Evolutionary conservation across 768 basidiomycete genomes (phyloP).

Genomic region (Scleroderma bovista): DNA sequence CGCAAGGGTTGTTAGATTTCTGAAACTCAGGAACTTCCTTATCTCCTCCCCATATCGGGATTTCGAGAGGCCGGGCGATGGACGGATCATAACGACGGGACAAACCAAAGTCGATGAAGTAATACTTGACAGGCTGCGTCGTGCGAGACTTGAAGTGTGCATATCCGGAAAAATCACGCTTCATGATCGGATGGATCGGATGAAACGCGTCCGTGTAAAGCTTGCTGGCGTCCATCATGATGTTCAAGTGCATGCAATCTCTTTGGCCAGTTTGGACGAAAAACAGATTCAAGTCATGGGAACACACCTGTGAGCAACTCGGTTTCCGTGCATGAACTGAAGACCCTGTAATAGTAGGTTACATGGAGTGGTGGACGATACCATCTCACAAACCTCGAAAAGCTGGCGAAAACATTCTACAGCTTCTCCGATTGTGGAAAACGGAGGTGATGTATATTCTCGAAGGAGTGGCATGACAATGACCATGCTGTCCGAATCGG

Average conservation of each 20-base stretch:
- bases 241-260: constrained; percentile 10
- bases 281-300: background rate
- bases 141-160: constrained; percentile 13
- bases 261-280: background rate
- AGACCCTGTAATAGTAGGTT: constrained; percentile 11
- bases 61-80: constrained; percentile 13
- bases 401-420: constrained; percentile 29
- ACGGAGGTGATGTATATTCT: constrained; percentile 15
- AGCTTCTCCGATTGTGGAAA: constrained; percentile 29
- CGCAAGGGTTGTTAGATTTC: background rate
- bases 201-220: constrained; percentile 5
- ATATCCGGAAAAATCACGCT: constrained; percentile 1
- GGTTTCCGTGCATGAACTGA: constrained; percentile 21
- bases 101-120: constrained; percentile 2
- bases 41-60: background rate
- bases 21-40: constrained; percentile 13
- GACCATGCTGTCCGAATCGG: constrained; percentile 4
- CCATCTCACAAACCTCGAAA: constrained; percentile 21
- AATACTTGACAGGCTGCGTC: constrained; percentile 9
- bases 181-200: background rate
- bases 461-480: constrained; percentile 35
- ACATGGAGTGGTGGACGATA: background rate
- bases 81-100: constrained; percentile 11
- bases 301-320: constrained; percentile 12
- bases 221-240: constrained; percentile 12